Percentiles rank a stretch among this genome's conserved stretches.
Evolutionary conservation across 805 yeast genomes (phyloP).

Genomic region (Dipodascopsis uninucleata): DNA sequence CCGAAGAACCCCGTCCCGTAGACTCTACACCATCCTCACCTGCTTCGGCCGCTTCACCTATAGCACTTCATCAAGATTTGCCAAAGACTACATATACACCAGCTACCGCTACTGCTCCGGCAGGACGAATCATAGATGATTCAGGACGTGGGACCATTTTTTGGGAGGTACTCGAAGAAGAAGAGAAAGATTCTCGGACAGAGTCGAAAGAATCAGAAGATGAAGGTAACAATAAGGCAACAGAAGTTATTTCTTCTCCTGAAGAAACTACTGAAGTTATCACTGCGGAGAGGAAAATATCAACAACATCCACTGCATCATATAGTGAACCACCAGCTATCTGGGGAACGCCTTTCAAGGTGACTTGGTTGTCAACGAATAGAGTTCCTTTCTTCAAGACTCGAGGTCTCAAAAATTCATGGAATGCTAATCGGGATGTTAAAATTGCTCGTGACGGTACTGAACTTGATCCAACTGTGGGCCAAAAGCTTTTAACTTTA

Average conservation of each 20-base stretch:
- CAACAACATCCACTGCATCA: constrained; percentile 8
- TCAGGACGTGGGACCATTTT: constrained; percentile 39
- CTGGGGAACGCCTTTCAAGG: constrained; percentile 40
- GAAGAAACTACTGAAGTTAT: background rate
- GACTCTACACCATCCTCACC: constrained; percentile 7
- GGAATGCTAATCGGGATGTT: constrained; percentile 40
- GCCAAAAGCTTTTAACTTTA: constrained; percentile 33
- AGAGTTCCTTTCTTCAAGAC: constrained; percentile 37
- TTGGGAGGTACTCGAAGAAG: constrained; percentile 41
- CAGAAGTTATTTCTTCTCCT: too few species aligned
- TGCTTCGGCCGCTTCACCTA: constrained; percentile 2
- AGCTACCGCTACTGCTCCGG: constrained; percentile 31
- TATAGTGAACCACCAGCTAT: constrained; percentile 16
- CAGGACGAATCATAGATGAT: constrained; percentile 38
- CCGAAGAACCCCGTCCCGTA: too few species aligned
- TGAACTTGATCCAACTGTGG: constrained; percentile 40
- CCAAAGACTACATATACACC: constrained; percentile 28
- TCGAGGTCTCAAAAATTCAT: constrained; percentile 36
- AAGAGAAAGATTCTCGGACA: too few species aligned
- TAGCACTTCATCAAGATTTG: constrained; percentile 8
- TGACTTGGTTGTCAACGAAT: constrained; percentile 38
- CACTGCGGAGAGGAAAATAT: background rate
- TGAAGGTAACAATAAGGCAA: too few species aligned
- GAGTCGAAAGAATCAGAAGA: too few species aligned
- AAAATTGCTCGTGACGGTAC: constrained; percentile 45